Conservation (phyloP, 176 grass and related monocot genomes). For the Saccharum spontaneum region DNA sequence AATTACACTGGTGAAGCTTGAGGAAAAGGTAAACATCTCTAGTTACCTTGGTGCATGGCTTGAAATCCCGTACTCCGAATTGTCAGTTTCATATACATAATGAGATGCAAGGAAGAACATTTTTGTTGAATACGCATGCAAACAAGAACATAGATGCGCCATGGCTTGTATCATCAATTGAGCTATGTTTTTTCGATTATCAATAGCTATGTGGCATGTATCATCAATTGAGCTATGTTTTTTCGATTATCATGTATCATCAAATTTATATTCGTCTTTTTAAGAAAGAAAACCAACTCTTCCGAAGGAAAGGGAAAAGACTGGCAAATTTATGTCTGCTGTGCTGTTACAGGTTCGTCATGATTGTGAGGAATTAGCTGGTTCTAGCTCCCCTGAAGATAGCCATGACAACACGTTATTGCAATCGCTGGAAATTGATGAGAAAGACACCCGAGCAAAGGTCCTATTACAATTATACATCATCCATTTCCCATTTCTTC, state of each 20-base stretch:
- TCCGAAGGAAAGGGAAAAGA: background rate
- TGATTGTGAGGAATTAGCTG: constrained; percentile 72
- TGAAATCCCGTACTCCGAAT: background rate
- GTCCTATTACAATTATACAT: constrained; percentile 35
- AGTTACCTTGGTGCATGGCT: constrained; percentile 6
- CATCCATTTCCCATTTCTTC: constrained; percentile 17
- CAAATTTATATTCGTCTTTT: background rate
- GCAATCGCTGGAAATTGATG: constrained; percentile 58
- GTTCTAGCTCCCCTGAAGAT: constrained; percentile 47
- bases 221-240: no score
- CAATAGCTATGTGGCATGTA: background rate
- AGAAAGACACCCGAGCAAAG: constrained; percentile 60
- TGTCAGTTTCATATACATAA: background rate
- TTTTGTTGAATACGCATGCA: background rate
- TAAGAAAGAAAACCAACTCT: background rate
- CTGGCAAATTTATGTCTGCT: constrained; percentile 6
- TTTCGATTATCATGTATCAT: background rate
- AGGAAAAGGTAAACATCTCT: background rate
- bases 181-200: background rate
- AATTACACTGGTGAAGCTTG: no score
- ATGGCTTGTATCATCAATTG: background rate
- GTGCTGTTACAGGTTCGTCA: constrained; percentile 56
- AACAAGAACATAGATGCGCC: background rate
- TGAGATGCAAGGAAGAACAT: constrained; percentile 1
- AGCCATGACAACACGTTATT: constrained; percentile 46